A percentile compares a stretch with the other conserved stretches of the same genome.
Evolutionary conservation across 192 early-diverging fungal species (phyloP).

Genomic region (Coemansia sp.): DNA sequence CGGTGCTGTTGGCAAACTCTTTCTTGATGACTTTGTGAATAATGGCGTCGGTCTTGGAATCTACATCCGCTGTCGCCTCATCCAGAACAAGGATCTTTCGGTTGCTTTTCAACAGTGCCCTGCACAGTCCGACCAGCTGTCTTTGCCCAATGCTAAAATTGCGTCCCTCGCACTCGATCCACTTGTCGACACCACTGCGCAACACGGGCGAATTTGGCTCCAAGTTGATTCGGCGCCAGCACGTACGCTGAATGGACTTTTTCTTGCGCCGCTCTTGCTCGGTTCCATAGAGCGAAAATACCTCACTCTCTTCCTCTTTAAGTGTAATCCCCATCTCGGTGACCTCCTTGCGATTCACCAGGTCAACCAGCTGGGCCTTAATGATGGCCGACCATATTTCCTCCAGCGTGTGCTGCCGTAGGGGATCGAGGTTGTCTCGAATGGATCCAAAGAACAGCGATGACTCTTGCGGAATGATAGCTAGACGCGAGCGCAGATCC

Average conservation of each 20-base stretch:
- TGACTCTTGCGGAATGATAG: conserved; percentile 52
- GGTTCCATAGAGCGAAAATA: not conserved
- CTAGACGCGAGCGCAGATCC: conserved; percentile 56
- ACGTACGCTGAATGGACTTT: not conserved
- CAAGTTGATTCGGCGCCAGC: conserved; percentile 11
- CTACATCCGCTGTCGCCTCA: conserved; percentile 62
- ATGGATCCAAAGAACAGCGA: conserved; percentile 61
- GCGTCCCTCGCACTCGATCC: conserved; percentile 9
- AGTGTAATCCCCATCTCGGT: not conserved
- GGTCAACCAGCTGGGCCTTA: conserved; percentile 6
- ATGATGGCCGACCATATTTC: conserved; percentile 9
- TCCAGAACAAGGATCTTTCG: conserved; percentile 59
- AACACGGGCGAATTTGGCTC: conserved; percentile 1
- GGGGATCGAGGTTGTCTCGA: conserved; percentile 4
- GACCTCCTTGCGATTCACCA: conserved; percentile 6
- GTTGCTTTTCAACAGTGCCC: conserved; percentile 45
- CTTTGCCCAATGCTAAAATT: conserved; percentile 46
- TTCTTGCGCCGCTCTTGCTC: conserved; percentile 6
- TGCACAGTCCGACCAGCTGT: conserved; percentile 58
- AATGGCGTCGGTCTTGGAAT: conserved; percentile 9
- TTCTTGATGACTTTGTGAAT: conserved; percentile 23
- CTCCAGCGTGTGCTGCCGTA: conserved; percentile 6
- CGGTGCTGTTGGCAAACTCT: conserved; percentile 43
- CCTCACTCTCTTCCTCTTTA: conserved; percentile 1
- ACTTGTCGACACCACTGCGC: conserved; percentile 14